Conservation (phyloP, 495 filamentous ascomycete species). For the Podospora appendiculata region DNA sequence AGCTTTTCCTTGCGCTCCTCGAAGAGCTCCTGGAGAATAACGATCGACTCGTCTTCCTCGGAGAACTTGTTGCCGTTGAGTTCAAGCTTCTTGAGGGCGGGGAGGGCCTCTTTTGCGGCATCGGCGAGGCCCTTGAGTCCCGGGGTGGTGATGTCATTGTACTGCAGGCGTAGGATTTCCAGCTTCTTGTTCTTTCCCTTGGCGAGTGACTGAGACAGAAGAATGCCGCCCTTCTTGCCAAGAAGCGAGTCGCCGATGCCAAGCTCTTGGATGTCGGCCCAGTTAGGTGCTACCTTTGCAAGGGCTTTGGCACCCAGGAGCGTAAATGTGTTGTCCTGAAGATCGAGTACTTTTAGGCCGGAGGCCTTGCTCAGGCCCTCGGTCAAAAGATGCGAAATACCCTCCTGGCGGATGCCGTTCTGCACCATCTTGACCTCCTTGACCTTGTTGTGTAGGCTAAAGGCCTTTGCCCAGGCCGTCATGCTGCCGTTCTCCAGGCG, state of each 20-base stretch:
- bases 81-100: constrained; percentile 71
- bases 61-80: constrained; percentile 93
- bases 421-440: constrained; percentile 94
- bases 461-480: constrained; percentile 86
- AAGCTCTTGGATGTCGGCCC: constrained; percentile 71
- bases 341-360: constrained; percentile 65
- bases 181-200: constrained; percentile 70
- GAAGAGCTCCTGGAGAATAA: constrained; percentile 40
- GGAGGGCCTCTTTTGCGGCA: constrained; percentile 58
- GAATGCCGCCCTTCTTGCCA: constrained; percentile 65
- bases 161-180: constrained; percentile 76
- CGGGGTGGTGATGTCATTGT: constrained; percentile 80
- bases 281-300: constrained; percentile 61
- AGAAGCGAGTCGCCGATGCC: constrained; percentile 86
- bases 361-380: constrained; percentile 64
- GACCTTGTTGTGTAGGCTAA: constrained; percentile 68
- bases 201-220: constrained; percentile 63
- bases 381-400: constrained; percentile 67
- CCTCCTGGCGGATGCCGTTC: constrained; percentile 94
- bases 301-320: constrained; percentile 69
- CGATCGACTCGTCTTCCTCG: constrained; percentile 67
- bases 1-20: constrained; percentile 55
- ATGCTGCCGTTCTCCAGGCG: constrained; percentile 92
- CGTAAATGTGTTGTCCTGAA: constrained; percentile 98
- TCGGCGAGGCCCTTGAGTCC: constrained; percentile 62